Conservation (phyloP, 805 yeast species). For the Lipomyces yamadae region DNA sequence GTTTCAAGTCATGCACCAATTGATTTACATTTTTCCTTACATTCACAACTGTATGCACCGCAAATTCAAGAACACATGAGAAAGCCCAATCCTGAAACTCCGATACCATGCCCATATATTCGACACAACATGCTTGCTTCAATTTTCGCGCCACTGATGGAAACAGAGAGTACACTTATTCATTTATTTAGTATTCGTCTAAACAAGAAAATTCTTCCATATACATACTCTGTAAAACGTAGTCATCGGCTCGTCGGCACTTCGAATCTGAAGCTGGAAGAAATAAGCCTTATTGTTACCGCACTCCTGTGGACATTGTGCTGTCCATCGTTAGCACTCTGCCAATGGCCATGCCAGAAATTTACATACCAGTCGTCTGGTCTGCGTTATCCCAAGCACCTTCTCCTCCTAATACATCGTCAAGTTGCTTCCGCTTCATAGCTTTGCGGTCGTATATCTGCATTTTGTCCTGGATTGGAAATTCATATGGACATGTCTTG, state of each 20-base stretch:
- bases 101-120: neutral
- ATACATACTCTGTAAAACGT: slow-evolving; percentile 73
- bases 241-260: slow-evolving; percentile 99
- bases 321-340: slow-evolving; percentile 40
- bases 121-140: slow-evolving; percentile 14
- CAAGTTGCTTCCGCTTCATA: slow-evolving; percentile 86
- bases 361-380: slow-evolving; percentile 62
- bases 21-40: neutral
- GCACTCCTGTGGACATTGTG: slow-evolving; percentile 93
- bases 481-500: slow-evolving; percentile 94
- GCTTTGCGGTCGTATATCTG: slow-evolving; percentile 84
- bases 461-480: slow-evolving; percentile 74
- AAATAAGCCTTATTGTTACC: slow-evolving; percentile 91
- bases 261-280: slow-evolving; percentile 94
- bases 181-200: neutral
- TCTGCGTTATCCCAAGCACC: slow-evolving; percentile 99
- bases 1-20: neutral
- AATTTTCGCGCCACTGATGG: slow-evolving; percentile 96
- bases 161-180: slow-evolving; percentile 80
- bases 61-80: neutral
- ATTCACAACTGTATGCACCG: too few relatives aligned
- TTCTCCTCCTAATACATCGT: slow-evolving; percentile 94
- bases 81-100: neutral
- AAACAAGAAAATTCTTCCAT: neutral
- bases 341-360: neutral